These are phyloP conservation scores for Elaeis guineensis DNA, from an alignment of 176 grass and related monocot genomes.

Conservation along the genomic window DNA sequence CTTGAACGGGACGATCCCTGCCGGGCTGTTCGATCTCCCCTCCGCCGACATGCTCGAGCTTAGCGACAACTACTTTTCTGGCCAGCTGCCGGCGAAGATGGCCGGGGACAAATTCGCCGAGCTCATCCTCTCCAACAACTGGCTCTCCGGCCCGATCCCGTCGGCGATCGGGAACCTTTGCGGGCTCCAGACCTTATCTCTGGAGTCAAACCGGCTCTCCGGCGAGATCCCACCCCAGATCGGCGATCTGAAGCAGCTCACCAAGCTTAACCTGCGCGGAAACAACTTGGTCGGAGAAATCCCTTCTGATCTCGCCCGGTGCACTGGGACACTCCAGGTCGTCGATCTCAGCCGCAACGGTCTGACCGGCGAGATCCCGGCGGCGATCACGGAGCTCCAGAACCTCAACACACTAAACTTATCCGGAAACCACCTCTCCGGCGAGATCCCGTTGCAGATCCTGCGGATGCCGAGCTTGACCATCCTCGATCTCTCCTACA, in stretches of 20 bases:
- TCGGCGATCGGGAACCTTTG: constrained; percentile 59
- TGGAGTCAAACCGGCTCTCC: constrained; percentile 57
- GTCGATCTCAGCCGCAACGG: constrained; percentile 74
- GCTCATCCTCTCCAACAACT: constrained; percentile 10
- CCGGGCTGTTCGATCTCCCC: constrained; percentile 62
- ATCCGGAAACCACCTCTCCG: constrained; percentile 49
- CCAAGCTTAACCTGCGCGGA: constrained; percentile 49
- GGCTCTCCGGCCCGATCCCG: constrained; percentile 35
- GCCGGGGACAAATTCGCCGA: constrained; percentile 1
- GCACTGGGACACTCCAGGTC: constrained; percentile 28
- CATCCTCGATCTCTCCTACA: constrained; percentile 75
- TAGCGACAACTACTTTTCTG: constrained; percentile 59
- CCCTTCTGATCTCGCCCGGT: constrained; percentile 39
- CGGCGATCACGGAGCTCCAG: constrained; percentile 35
- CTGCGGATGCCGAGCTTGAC: constrained; percentile 79
- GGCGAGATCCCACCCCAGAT: constrained; percentile 50
- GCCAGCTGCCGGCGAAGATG: constrained; percentile 41
- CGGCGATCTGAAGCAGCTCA: constrained; percentile 38
- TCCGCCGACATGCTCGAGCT: constrained; percentile 63
- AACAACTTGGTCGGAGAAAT: constrained; percentile 52
- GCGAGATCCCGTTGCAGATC: constrained; percentile 45
- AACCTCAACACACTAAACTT: constrained; percentile 77
- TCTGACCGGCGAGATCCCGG: constrained; percentile 59
- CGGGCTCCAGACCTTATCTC: constrained; percentile 48
- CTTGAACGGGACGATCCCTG: constrained; percentile 40